A percentile compares a stretch with the other conserved stretches of the same genome.
phyloP scores from a whole-genome alignment of 495 filamentous ascomycete genomes.

The Hyphodiscus hymeniophilus region DNA sequence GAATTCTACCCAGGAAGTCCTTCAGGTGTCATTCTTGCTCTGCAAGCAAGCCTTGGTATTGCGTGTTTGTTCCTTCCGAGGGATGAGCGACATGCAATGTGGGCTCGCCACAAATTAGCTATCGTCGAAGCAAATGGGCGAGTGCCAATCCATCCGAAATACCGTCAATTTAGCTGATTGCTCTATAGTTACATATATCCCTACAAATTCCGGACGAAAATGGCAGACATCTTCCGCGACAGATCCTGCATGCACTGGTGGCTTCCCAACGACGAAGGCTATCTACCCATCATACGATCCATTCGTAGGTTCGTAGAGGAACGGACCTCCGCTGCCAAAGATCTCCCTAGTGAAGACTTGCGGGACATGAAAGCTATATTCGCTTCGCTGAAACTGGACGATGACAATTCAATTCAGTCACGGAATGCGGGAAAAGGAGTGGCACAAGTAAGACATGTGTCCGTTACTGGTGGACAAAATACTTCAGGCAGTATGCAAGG shows the following conservation, averaged over 20 bases:
- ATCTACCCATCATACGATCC: constrained; percentile 59
- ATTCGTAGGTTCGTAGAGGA: constrained; percentile 73
- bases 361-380: constrained; percentile 73
- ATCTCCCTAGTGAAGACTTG: constrained; percentile 56
- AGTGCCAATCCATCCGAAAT: constrained; percentile 27
- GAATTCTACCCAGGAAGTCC: constrained; percentile 63
- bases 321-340: constrained; percentile 51
- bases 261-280: constrained; percentile 75
- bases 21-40: constrained; percentile 57
- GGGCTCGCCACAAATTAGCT: constrained; percentile 74
- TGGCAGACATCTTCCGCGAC: constrained; percentile 64
- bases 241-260: constrained; percentile 71
- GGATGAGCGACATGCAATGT: constrained; percentile 66
- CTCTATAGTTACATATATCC: constrained; percentile 72
- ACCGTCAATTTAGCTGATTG: not conserved
- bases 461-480: not conserved
- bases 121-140: constrained; percentile 76
- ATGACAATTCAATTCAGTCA: constrained; percentile 7
- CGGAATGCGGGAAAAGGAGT: not conserved
- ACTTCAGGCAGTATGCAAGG: not conserved
- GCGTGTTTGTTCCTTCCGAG: constrained; percentile 69
- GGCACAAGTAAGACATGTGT: not conserved
- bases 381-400: constrained; percentile 18
- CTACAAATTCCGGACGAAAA: constrained; percentile 57
- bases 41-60: constrained; percentile 71